These are phyloP conservation scores for Phytophthora nicotianae DNA, from an alignment of 352 stramenopile genomes.

Conservation along the genomic window DNA sequence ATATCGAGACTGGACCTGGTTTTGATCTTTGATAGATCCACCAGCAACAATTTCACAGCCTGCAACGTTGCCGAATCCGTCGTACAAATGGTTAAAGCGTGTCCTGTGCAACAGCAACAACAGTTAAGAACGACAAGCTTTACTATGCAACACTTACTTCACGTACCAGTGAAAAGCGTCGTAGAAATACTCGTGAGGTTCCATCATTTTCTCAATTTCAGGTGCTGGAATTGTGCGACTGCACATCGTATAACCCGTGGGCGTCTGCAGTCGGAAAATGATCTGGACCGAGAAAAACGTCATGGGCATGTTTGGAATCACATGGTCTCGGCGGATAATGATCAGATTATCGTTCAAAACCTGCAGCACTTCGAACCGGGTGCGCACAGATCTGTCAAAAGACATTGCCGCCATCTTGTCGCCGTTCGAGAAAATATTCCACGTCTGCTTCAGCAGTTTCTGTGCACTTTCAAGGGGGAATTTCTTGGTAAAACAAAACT, in stretches of 20 bases:
- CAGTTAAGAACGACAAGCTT: not conserved
- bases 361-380: conserved; percentile 54
- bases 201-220: conserved; percentile 47
- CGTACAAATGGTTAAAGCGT: conserved; percentile 55
- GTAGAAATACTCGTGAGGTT: conserved; percentile 59
- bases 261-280: conserved; percentile 60
- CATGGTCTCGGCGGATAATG: conserved; percentile 57
- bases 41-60: conserved; percentile 58
- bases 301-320: conserved; percentile 42
- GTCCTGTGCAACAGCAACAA: conserved; percentile 29
- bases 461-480: conserved; percentile 40
- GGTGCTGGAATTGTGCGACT: conserved; percentile 57
- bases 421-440: conserved; percentile 46
- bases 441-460: conserved; percentile 38
- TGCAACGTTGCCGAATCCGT: conserved; percentile 35
- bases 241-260: conserved; percentile 52
- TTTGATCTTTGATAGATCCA: conserved; percentile 49
- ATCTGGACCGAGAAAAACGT: conserved; percentile 61
- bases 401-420: conserved; percentile 44
- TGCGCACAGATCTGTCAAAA: conserved; percentile 48
- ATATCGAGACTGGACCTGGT: conserved; percentile 47
- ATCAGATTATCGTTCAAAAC: conserved; percentile 53
- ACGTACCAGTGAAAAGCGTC: conserved; percentile 57
- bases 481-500: conserved; percentile 47
- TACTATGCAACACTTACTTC: not conserved